These are phyloP conservation scores for Entomortierella chlamydospora DNA, from an alignment of 192 early-diverging fungal species.

Conservation along the genomic window DNA sequence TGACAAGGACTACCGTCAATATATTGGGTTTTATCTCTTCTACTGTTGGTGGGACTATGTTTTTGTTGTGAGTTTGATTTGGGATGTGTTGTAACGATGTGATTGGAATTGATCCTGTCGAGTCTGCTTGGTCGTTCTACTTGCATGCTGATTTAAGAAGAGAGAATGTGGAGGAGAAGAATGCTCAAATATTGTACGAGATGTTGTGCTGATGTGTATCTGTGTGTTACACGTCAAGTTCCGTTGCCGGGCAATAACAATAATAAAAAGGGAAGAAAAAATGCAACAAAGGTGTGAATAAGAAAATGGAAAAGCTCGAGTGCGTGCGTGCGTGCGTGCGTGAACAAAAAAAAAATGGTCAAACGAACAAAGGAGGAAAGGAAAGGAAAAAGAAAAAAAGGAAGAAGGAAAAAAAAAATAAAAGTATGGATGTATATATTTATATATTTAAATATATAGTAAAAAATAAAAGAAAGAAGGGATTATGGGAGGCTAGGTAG, in stretches of 20 bases:
- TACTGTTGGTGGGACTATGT: background rate
- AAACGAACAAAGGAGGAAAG: background rate
- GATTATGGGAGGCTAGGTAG: too few species aligned
- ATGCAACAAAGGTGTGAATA: background rate
- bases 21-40: background rate
- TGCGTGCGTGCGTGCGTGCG: too few species aligned
- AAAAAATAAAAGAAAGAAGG: background rate
- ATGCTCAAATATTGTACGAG: background rate
- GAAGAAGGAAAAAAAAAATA: background rate
- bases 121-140: constrained; percentile 15
- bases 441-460: too few species aligned
- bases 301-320: background rate
- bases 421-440: background rate
- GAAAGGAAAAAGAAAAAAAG: background rate
- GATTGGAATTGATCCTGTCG: constrained; percentile 16
- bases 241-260: background rate
- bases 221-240: too few species aligned
- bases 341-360: too few species aligned
- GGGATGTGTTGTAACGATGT: constrained; percentile 2
- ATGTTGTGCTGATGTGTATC: too few species aligned
- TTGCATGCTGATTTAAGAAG: constrained; percentile 14
- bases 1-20: background rate
- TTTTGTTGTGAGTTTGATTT: constrained; percentile 13
- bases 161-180: background rate
- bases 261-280: background rate